Base-by-base conservation (phyloP, 768 basidiomycete genomes). In the Punctularia strigosozonata region DNA sequence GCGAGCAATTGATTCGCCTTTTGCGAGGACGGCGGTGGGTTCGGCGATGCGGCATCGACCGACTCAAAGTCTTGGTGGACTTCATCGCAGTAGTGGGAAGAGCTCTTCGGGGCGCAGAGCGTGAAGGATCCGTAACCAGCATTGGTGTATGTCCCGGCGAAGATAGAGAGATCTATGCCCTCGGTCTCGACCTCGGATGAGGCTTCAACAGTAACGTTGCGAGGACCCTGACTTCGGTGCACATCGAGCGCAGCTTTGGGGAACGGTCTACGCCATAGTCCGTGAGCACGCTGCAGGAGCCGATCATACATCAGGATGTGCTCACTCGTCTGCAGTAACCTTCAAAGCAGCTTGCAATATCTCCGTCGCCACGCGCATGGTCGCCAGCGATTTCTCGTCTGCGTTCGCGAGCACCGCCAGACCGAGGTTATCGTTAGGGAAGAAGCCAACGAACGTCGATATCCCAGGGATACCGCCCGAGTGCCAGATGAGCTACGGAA, bases 101-200 rank as follows among this genome's bases (percentile, higher is more conserved):
- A 24, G 41, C 50, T 46, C 6, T 39, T 31, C 1, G 56, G 46
- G 30, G 54, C 45, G 37, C 66, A 69, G 14, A 69, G 51, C 2
- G 54, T 57, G 32, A 68, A 40, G 2, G 53, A 37, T 26, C 60
- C 61, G 26, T 69, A 69, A 10, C 64, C 63, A 1, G 57, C 47
- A 37, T 60, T 50, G 3, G 36, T 8, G 44, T 66, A 71, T 0
- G 56, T 59, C 8, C 68, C 65, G 5, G 58, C 41, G 31, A 62
- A 56, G 1, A 42, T 47, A 2, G 55, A 50, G 15, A 62, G 38
- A 4, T 34, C 8, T 8, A 28, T 28, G 26, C 10, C 10, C 26
- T 28, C 26, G n/a, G n/a, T n/a, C n/a, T n/a, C n/a, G n/a, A n/a
- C n/a, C n/a, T n/a, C n/a, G n/a, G n/a, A n/a, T n/a, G n/a, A n/a